phyloP scores from a whole-genome alignment of 306 rosid species.

The Rosa multiflora region DNA sequence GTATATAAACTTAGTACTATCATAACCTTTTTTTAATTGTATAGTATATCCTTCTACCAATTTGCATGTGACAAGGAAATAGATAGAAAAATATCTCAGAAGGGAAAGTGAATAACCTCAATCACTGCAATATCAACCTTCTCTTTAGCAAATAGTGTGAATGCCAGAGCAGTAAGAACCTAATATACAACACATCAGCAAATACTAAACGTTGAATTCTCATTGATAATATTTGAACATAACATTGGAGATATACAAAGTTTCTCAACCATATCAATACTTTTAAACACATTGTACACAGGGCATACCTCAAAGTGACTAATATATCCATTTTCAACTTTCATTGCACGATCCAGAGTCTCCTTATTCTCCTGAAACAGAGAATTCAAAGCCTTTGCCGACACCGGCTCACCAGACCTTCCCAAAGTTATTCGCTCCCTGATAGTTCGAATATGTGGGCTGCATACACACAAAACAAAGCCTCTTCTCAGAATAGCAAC shows the following conservation, averaged over 20 bases:
- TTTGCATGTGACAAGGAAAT: background rate
- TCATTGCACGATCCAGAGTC: constrained; percentile 52
- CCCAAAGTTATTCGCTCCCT: constrained; percentile 84
- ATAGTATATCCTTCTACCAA: background rate
- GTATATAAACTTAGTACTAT: constrained; percentile 8
- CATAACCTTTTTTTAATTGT: background rate
- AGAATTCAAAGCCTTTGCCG: constrained; percentile 52
- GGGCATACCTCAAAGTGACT: constrained; percentile 88
- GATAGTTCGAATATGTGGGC: constrained; percentile 85
- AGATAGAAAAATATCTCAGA: constrained; percentile 1
- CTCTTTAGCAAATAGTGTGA: constrained; percentile 75
- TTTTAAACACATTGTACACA: background rate
- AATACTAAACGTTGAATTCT: background rate
- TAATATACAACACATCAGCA: constrained; percentile 24
- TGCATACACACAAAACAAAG: constrained; percentile 43
- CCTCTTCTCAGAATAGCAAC: constrained; percentile 28
- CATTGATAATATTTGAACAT: too few species aligned
- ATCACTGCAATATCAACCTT: constrained; percentile 81
- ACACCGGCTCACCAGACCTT: constrained; percentile 60
- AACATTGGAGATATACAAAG: background rate
- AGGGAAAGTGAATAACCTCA: constrained; percentile 56
- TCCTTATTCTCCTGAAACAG: constrained; percentile 52
- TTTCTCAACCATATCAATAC: constrained; percentile 13
- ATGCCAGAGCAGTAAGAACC: constrained; percentile 90
- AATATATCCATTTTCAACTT: constrained; percentile 61